Evolutionary conservation across 495 filamentous ascomycete genomes (phyloP).

Genomic region (Daldinia childiae): DNA sequence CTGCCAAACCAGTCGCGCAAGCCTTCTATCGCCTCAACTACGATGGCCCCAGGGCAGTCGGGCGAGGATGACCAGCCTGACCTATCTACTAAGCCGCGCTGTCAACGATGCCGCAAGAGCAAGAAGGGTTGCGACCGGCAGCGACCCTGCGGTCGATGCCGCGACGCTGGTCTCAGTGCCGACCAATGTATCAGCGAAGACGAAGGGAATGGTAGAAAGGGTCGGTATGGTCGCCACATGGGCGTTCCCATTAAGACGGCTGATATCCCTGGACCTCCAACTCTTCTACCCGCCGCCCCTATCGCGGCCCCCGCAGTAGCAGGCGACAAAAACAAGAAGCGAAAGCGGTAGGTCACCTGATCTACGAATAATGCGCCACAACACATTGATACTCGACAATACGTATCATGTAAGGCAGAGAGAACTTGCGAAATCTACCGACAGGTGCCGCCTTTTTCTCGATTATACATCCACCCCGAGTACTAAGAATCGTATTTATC

Average conservation of each 20-base stretch:
- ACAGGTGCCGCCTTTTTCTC: constrained; percentile 10
- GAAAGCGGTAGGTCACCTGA: constrained; percentile 54
- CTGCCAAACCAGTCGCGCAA: constrained; percentile 76
- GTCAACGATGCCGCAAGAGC: constrained; percentile 97
- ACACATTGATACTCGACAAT: constrained; percentile 15
- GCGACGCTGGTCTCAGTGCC: constrained; percentile 90
- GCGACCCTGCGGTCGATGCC: constrained; percentile 91
- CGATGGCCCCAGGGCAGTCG: constrained; percentile 68
- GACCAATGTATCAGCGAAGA: constrained; percentile 97
- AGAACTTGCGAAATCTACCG: constrained; percentile 3
- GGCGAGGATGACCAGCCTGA: constrained; percentile 88
- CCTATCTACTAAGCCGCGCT: constrained; percentile 91
- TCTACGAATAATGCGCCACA: constrained; percentile 7
- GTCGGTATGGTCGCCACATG: constrained; percentile 96
- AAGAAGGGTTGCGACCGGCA: constrained; percentile 99
- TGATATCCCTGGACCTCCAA: constrained; percentile 45
- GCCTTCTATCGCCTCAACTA: constrained; percentile 76
- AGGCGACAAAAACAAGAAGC: constrained; percentile 60
- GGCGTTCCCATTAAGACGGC: constrained; percentile 86
- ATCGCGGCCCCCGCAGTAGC: constrained; percentile 43
- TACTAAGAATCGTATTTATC: constrained; percentile 17
- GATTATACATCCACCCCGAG: constrained; percentile 10
- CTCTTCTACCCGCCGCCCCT: constrained; percentile 53
- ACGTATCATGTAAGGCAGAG: constrained; percentile 10
- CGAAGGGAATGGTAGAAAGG: constrained; percentile 94